These are phyloP conservation scores for Fusarium nematophilum DNA, from an alignment of 2,329 filamentous ascomycete genomes.

Conservation along the genomic window DNA sequence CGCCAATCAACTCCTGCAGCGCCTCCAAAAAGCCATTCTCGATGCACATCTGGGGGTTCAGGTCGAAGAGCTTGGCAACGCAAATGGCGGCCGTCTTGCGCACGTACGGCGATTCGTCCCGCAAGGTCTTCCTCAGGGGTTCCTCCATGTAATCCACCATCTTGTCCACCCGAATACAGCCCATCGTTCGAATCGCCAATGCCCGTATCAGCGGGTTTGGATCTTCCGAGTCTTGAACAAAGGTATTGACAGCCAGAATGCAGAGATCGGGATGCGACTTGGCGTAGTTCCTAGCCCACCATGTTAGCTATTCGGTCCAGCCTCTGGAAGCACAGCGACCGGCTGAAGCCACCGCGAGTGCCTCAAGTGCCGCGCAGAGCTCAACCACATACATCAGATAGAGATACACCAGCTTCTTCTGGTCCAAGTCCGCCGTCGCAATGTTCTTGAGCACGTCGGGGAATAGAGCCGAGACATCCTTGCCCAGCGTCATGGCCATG, in stretches of 20 bases:
- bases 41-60: conserved; percentile 91
- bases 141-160: conserved; percentile 99
- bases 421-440: conserved; percentile 91
- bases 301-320: conserved; percentile 27
- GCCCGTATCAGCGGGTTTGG: conserved; percentile 96
- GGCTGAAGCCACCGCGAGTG: conserved; percentile 5
- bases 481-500: conserved; percentile 99
- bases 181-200: conserved; percentile 97
- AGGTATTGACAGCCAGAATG: conserved; percentile 98
- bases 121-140: conserved; percentile 91
- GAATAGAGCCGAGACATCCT: conserved; percentile 97
- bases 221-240: conserved; percentile 98
- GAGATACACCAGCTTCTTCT: conserved; percentile 99
- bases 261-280: conserved; percentile 99
- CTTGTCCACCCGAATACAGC: conserved; percentile 97
- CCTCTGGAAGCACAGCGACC: conserved; percentile 1
- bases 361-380: background rate
- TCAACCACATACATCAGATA: conserved; percentile 85
- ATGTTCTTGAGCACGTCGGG: conserved; percentile 99
- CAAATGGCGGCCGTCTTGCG: conserved; percentile 98
- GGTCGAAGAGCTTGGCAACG: conserved; percentile 96
- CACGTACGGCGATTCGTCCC: conserved; percentile 98
- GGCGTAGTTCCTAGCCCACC: conserved; percentile 85
- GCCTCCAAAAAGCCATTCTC: conserved; percentile 97
- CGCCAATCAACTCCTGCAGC: conserved; percentile 94